These are phyloP conservation scores for Neofusicoccum kwambonambiense DNA, from an alignment of 2,329 filamentous ascomycete genomes.

Conservation along the genomic window DNA sequence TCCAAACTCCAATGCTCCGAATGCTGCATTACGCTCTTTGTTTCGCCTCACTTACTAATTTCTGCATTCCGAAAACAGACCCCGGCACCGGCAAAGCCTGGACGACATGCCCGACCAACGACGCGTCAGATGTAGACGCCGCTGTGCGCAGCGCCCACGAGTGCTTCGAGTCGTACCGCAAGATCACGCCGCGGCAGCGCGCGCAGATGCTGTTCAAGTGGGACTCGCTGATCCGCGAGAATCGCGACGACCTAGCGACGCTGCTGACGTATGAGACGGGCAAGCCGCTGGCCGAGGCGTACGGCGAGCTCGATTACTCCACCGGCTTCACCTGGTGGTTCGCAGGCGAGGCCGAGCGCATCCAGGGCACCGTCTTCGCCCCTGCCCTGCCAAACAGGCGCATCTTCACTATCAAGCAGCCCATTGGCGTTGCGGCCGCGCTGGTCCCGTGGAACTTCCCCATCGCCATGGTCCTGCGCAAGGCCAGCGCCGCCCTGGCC, in stretches of 20 bases:
- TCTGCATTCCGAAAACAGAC: constrained; percentile 36
- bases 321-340: constrained; percentile 58
- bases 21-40: too few species aligned
- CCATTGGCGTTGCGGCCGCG: constrained; percentile 42
- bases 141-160: constrained; percentile 59
- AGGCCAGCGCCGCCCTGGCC: constrained; percentile 36
- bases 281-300: constrained; percentile 52
- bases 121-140: constrained; percentile 59
- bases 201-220: constrained; percentile 65
- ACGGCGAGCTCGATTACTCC: constrained; percentile 55
- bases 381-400: constrained; percentile 62
- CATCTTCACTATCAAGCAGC: constrained; percentile 68
- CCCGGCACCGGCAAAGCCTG: constrained; percentile 51
- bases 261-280: constrained; percentile 62
- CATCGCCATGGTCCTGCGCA: constrained; percentile 39
- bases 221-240: constrained; percentile 62
- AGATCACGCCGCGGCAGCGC: constrained; percentile 59
- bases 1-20: too few species aligned
- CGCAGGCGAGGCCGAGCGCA: constrained; percentile 59
- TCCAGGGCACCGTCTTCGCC: constrained; percentile 61
- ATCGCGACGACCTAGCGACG: constrained; percentile 61
- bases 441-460: constrained; percentile 45
- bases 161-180: constrained; percentile 62
- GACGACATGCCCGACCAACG: constrained; percentile 48
- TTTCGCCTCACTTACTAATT: too few species aligned